These are phyloP conservation scores for Leptoxyphium fumago DNA, from an alignment of 2,329 filamentous ascomycete genomes.

Conservation along the genomic window DNA sequence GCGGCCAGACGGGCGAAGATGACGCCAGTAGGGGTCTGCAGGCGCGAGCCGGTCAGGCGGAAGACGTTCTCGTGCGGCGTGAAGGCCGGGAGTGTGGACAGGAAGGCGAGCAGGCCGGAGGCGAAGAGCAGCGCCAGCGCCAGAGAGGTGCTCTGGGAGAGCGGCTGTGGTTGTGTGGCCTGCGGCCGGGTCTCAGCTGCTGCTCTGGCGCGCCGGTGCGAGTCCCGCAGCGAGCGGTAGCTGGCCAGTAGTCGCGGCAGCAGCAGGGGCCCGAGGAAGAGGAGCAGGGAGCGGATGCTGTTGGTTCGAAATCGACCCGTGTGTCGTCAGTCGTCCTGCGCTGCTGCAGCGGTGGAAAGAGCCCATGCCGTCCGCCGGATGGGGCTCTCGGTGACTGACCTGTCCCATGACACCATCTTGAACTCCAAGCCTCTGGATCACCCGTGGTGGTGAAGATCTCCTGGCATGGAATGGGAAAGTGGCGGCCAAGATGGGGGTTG, in stretches of 20 bases:
- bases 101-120: slow-evolving; percentile 37
- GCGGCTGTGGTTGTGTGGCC: slow-evolving; percentile 30
- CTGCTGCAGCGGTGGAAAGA: too few species aligned
- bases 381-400: too few species aligned
- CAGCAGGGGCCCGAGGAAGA: slow-evolving; percentile 54
- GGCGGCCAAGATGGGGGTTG: too few species aligned
- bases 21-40: slow-evolving; percentile 73
- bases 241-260: slow-evolving; percentile 50
- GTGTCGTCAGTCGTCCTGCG: too few species aligned
- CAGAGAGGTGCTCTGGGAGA: slow-evolving; percentile 39
- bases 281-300: slow-evolving; percentile 31
- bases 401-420: too few species aligned
- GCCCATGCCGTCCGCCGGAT: too few species aligned
- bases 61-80: slow-evolving; percentile 67
- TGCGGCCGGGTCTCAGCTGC: slow-evolving; percentile 21
- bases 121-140: slow-evolving; percentile 47
- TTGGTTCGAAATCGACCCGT: too few species aligned
- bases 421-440: too few species aligned
- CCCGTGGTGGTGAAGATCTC: too few species aligned
- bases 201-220: slow-evolving; percentile 18
- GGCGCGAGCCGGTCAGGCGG: slow-evolving; percentile 56
- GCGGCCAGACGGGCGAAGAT: slow-evolving; percentile 61
- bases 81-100: slow-evolving; percentile 52
- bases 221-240: slow-evolving; percentile 40
- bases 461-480: too few species aligned